These are phyloP conservation scores for Mycena alexandri DNA, from an alignment of 768 basidiomycete species.

Conservation along the genomic window DNA sequence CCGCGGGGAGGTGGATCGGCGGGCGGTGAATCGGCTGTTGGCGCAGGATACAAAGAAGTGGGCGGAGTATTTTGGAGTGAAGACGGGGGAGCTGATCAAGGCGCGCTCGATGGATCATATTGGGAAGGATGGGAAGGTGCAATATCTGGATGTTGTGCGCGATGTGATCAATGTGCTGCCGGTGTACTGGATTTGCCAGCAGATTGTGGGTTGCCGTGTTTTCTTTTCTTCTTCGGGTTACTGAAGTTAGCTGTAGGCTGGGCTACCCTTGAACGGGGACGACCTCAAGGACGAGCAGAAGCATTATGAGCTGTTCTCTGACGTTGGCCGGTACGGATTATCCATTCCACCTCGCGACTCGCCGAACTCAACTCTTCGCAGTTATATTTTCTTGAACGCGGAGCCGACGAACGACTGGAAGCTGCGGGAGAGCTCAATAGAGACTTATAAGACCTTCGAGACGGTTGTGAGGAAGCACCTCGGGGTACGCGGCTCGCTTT, in stretches of 20 bases:
- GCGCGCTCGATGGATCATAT: constrained; percentile 24
- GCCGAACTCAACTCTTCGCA: constrained; percentile 30
- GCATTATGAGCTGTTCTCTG: constrained; percentile 57
- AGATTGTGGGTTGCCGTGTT: constrained; percentile 60
- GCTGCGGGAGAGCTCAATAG: constrained; percentile 54
- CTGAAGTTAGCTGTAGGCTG: constrained; percentile 48
- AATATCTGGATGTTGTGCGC: constrained; percentile 69
- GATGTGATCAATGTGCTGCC: constrained; percentile 78
- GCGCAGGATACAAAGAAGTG: constrained; percentile 12
- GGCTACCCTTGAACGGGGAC: constrained; percentile 58
- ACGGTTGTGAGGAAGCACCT: constrained; percentile 48
- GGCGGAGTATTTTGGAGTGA: constrained; percentile 23
- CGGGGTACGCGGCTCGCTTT: constrained; percentile 41
- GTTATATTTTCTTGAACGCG: constrained; percentile 61
- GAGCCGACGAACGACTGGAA: constrained; percentile 62
- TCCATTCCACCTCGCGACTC: constrained; percentile 2
- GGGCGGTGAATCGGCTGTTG: constrained; percentile 12
- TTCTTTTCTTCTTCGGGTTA: constrained; percentile 20
- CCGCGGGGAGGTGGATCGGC: constrained; percentile 37
- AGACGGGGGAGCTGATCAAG: constrained; percentile 29
- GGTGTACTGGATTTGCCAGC: constrained; percentile 69
- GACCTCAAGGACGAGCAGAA: constrained; percentile 52
- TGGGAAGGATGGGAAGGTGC: constrained; percentile 23
- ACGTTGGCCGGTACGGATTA: constrained; percentile 59
- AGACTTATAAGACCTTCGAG: constrained; percentile 47